These are phyloP conservation scores for Aeminium ludgeri DNA, from an alignment of 495 filamentous ascomycete genomes.

Conservation along the genomic window DNA sequence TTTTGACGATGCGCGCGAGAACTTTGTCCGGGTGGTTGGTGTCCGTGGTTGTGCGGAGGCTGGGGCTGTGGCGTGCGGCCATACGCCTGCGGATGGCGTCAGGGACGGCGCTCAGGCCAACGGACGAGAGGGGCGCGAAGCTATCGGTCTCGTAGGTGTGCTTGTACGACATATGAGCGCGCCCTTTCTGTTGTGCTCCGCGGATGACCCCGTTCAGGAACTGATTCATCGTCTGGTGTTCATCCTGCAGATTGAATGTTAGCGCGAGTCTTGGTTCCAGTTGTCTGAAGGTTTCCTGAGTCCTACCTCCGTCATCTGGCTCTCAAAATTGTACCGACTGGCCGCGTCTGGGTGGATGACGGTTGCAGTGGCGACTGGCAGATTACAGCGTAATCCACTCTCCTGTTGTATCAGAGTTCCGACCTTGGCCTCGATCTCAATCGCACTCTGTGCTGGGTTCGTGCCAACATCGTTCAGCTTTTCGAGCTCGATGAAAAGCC, in stretches of 20 bases:
- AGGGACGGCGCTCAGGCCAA: constrained; percentile 35
- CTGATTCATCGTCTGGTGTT: constrained; percentile 62
- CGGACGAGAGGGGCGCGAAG: constrained; percentile 59
- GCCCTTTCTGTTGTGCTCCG: constrained; percentile 25
- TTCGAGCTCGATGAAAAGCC: constrained; percentile 25
- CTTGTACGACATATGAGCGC: constrained; percentile 60
- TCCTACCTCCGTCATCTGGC: constrained; percentile 74
- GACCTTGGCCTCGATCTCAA: constrained; percentile 80
- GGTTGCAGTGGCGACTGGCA: constrained; percentile 50
- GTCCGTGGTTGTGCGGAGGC: constrained; percentile 63
- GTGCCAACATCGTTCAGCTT: constrained; percentile 24
- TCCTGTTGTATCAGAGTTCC: constrained; percentile 60
- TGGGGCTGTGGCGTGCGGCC: constrained; percentile 41
- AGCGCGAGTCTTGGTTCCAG: neutral
- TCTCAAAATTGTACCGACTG: constrained; percentile 46
- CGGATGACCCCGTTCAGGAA: constrained; percentile 59
- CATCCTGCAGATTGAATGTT: constrained; percentile 31
- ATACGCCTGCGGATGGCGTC: constrained; percentile 20
- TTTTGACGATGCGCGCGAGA: constrained; percentile 76
- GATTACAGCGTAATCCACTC: constrained; percentile 44
- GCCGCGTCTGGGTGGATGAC: constrained; percentile 38
- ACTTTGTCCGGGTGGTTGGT: constrained; percentile 50
- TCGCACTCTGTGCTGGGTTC: constrained; percentile 19
- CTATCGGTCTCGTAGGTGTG: constrained; percentile 68
- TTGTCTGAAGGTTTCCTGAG: neutral